phyloP scores from a whole-genome alignment of 1,139 yeast species.

The Blastobotrys arbuscula region DNA sequence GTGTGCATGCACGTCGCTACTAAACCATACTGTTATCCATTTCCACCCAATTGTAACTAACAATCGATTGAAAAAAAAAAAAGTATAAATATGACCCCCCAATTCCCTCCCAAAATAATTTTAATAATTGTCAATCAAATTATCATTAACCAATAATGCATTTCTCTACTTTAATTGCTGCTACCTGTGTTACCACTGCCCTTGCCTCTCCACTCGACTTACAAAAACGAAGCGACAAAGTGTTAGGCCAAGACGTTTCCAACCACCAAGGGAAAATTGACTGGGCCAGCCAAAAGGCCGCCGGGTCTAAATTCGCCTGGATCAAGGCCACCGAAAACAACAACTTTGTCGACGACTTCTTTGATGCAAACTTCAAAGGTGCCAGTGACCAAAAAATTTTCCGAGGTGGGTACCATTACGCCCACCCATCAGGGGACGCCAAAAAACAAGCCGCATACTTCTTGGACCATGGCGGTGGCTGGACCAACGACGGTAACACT shows the following conservation, averaged over 20 bases:
- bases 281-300: slow-evolving; percentile 12
- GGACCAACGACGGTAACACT: slow-evolving; percentile 14
- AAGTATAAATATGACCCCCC: not conserved
- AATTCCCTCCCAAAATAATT: not conserved
- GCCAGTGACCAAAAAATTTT: slow-evolving; percentile 5
- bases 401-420: slow-evolving; percentile 13
- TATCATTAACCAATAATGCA: slow-evolving; percentile 1
- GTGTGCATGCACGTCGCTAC: too few relatives aligned
- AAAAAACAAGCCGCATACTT: slow-evolving; percentile 7
- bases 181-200: not conserved
- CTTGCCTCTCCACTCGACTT: not conserved
- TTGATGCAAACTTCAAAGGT: slow-evolving; percentile 10
- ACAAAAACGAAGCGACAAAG: not conserved
- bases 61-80: not conserved
- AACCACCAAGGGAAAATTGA: slow-evolving; percentile 10
- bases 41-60: not conserved
- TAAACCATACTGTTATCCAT: not conserved
- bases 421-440: slow-evolving; percentile 7
- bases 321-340: slow-evolving; percentile 13
- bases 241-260: slow-evolving; percentile 13
- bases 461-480: slow-evolving; percentile 11
- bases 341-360: not conserved
- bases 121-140: too few relatives aligned
- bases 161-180: not conserved
- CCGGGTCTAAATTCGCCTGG: slow-evolving; percentile 12